These are phyloP conservation scores for Hygrophoropsis aurantiaca DNA, from an alignment of 768 basidiomycete species.

Conservation along the genomic window DNA sequence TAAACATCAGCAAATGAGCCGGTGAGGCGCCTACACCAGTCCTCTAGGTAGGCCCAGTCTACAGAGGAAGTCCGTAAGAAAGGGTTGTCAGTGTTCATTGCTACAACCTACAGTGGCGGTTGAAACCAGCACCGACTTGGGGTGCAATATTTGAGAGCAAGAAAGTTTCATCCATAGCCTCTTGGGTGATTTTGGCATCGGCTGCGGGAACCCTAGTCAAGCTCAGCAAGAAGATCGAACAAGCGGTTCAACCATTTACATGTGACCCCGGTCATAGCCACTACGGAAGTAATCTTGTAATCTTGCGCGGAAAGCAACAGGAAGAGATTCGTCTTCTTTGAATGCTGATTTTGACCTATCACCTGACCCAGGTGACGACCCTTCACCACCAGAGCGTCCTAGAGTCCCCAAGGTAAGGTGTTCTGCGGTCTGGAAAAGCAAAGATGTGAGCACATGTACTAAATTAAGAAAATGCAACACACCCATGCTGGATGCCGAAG, in stretches of 20 bases:
- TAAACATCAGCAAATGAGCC: slow-evolving; percentile 91
- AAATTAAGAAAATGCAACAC: slow-evolving; percentile 16
- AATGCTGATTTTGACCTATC: slow-evolving; percentile 81
- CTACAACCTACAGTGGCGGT: slow-evolving; percentile 78
- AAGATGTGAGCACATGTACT: background rate
- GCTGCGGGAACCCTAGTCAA: slow-evolving; percentile 86
- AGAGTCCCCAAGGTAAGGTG: slow-evolving; percentile 84
- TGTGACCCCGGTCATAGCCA: slow-evolving; percentile 96
- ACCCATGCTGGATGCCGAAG: slow-evolving; percentile 95
- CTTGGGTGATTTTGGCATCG: slow-evolving; percentile 89
- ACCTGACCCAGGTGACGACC: slow-evolving; percentile 41
- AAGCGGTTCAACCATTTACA: slow-evolving; percentile 51
- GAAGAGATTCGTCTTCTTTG: slow-evolving; percentile 79
- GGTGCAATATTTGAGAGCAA: slow-evolving; percentile 94
- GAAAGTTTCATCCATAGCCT: slow-evolving; percentile 97
- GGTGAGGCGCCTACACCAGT: slow-evolving; percentile 92
- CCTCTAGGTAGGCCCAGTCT: slow-evolving; percentile 98
- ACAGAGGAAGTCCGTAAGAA: background rate
- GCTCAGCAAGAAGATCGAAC: background rate
- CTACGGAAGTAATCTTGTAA: slow-evolving; percentile 89
- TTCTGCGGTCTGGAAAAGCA: slow-evolving; percentile 76
- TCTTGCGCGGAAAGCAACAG: slow-evolving; percentile 74
- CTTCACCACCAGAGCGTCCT: slow-evolving; percentile 42
- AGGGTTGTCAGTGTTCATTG: background rate
- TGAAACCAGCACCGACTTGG: slow-evolving; percentile 97